Base-by-base conservation (phyloP, 108 stramenopile species). In the Craspedostauros australis region DNA sequence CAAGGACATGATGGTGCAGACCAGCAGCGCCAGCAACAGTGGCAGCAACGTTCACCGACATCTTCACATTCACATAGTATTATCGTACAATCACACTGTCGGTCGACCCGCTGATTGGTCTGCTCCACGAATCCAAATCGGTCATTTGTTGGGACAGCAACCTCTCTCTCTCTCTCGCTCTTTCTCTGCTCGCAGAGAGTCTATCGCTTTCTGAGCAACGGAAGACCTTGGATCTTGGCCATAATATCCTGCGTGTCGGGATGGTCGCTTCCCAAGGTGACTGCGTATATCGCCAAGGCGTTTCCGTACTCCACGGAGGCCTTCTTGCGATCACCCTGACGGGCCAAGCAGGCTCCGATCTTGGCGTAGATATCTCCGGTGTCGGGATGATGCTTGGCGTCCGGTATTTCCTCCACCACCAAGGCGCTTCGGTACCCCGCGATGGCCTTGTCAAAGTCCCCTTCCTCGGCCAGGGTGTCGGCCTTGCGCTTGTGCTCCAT, bases 261-360 rank as follows among this genome's bases (percentile, higher is more conserved):
- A 45, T 70, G 68, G 24, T 70, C 60, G 39, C 45, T 42, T 43
- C 68, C 68, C 32, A 62, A 24, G 12, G 68, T 62, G 8, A 57
- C 68, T 20, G 60, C 68, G 21, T 45, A 70, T 18, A 70, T 70
- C 20, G 60, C 52, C 19, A 62, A 46, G 11, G 68, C 68, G 24
- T 62, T 62, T n/a, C 68, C 60, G 50, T 70, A 70, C 39, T 70
- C 68, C 22, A 62, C 54, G 24, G 45, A 54, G 21, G 68, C 57
- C 27, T 43, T 37, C 54, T 62, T 70, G 18, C 57, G 39, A 33
- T 62, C 60, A 22, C 68, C 68, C 27, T 56, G 45, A 29, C 54
- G 38, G 6, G 54, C 54, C 46, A 70, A 31, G 27, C 48, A 45
- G 15, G 51, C 33, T 15, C 68, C 68, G 56, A 70, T 62, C 37